phyloP scores from a whole-genome alignment of 331 rosid genomes.

The Pyracantha coccinea region DNA sequence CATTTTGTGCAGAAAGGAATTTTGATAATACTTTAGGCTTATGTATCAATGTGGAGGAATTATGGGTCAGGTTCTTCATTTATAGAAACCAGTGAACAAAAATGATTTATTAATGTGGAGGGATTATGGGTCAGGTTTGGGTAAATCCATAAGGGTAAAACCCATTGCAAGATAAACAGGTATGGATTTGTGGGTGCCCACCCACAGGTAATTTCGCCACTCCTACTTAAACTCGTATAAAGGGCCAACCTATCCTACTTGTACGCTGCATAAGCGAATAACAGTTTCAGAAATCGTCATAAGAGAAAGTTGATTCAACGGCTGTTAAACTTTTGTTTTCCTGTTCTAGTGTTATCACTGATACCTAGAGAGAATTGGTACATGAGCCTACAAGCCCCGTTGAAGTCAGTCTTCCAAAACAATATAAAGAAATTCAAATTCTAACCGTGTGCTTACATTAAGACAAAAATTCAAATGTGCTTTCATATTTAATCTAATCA shows the following conservation, averaged over 20 bases:
- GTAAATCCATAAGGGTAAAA: not conserved
- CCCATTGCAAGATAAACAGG: not conserved
- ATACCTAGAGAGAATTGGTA: not conserved
- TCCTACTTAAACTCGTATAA: not conserved
- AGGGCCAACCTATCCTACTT: not conserved
- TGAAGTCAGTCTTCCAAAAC: no score
- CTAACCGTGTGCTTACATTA: no score
- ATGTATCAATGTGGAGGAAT: not conserved
- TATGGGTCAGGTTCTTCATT: not conserved
- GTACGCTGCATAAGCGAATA: not conserved
- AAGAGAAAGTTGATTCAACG: not conserved
- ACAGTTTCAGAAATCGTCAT: not conserved
- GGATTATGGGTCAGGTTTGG: not conserved
- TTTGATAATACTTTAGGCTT: not conserved
- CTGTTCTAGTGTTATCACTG: not conserved
- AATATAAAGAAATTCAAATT: no score
- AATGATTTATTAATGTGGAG: not conserved
- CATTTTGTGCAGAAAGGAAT: not conserved
- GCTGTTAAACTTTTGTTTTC: not conserved
- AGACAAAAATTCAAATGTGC: no score
- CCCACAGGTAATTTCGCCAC: not conserved
- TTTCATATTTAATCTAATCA: no score
- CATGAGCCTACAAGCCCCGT: no score
- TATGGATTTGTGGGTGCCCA: not conserved
- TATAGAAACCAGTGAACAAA: not conserved